Conservation (phyloP, 352 stramenopile genomes). For the Globisporangium radiosum region DNA sequence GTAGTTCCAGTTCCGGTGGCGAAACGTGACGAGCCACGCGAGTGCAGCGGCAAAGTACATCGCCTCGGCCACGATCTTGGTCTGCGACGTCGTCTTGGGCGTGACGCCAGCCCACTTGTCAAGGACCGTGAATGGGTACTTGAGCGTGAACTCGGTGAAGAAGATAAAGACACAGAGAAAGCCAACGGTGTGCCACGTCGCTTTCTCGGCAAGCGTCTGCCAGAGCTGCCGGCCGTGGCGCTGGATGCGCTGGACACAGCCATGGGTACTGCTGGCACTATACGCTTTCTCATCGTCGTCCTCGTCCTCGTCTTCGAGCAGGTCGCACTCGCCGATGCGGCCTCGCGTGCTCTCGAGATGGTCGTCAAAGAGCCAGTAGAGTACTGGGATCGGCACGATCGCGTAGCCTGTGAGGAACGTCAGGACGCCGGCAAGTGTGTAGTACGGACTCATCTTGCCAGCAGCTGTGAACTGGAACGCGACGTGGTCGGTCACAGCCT, state of each 20-base stretch:
- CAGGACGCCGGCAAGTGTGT: constrained; percentile 24
- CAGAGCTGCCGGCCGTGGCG: constrained; percentile 32
- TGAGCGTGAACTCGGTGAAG: constrained; percentile 41
- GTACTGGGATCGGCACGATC: constrained; percentile 27
- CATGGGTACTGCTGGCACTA: constrained; percentile 3
- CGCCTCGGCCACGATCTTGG: constrained; percentile 22
- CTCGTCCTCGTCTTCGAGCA: constrained; percentile 18
- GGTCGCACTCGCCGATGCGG: constrained; percentile 20
- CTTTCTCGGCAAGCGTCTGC: constrained; percentile 22
- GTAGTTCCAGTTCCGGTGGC: constrained; percentile 30
- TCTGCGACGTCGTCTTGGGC: constrained; percentile 19
- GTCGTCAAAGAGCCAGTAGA: constrained; percentile 34
- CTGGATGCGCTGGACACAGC: neutral
- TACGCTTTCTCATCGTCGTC: constrained; percentile 11
- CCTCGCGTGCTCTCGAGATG: constrained; percentile 21
- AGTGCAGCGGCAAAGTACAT: constrained; percentile 24
- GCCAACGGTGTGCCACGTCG: constrained; percentile 26
- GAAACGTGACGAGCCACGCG: constrained; percentile 24
- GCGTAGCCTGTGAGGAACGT: constrained; percentile 34
- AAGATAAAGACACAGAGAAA: constrained; percentile 43
- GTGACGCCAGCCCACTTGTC: constrained; percentile 35
- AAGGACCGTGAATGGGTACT: constrained; percentile 28
- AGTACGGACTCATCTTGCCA: constrained; percentile 13
- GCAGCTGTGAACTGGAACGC: constrained; percentile 21
- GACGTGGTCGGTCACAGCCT: constrained; percentile 21